Evolutionary conservation across 345 rosid species (phyloP), one percentile per base, ranked within the genome.

Genomic region (Iberis pinnata): DNA sequence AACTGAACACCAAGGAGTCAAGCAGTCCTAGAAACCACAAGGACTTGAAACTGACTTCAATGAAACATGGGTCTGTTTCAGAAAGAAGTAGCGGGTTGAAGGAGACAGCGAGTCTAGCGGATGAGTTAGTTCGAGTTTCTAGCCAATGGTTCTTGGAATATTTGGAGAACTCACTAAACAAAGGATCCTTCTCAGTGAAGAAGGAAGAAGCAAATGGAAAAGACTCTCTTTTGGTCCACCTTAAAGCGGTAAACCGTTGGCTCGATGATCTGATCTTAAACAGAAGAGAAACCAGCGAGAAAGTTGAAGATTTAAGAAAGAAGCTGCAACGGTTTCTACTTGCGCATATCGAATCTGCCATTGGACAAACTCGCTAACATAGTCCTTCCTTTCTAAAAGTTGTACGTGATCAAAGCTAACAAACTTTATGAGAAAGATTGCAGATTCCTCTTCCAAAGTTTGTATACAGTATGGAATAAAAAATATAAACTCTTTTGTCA

Each of bases 121-220:
- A 75, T 9, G 72, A 73, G 64, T 65, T 78, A 41, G 50, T 73
- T 9, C 17, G 48, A 52, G 73, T 65, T 70, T 73, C 73, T 7
- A 61, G 65, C 37, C 56, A 73, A 26, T 78, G 83, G 80, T 75
- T 78, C 69, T 58, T 75, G 54, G 65, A 69, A 45, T 73, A 73
- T 58, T 65, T 75, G 55, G 83, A 73, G 65, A 58, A 50, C 48
- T 65, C 75, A 36, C 47, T 78, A 16, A 71, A 56, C 43, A 49
- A 16, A 19, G 67, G 69, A 18, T 65, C 65, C 24, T 53, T 67
- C 55, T 14, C 4, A 10, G 26, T 50, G 42, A 58, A 50, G 42
- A 65, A 50, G 44, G 67, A 55, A 60, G 65, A 47, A 45, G 53
- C 18, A 33, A 48, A 24, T 56, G 62, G 70, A 57, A 67, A 61